phyloP scores from a whole-genome alignment of 2,329 filamentous ascomycete species.

The Phyllosticta citriasiana region DNA sequence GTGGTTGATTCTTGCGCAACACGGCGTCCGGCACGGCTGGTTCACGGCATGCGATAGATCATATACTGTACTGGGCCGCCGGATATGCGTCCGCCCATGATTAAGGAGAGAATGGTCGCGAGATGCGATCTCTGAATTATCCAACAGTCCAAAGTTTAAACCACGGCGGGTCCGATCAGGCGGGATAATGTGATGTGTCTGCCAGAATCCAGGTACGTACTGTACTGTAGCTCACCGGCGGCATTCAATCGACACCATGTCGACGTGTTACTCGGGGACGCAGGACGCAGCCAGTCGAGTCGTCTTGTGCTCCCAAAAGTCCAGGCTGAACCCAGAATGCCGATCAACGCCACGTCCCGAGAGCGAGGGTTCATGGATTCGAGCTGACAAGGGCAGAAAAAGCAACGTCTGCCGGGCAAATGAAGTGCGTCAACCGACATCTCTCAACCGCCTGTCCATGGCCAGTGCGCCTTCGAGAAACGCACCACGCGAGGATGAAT shows the following conservation, averaged over 20 bases:
- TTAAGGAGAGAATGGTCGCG: background rate
- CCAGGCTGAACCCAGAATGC: slow-evolving; percentile 5
- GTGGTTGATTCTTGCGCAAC: slow-evolving; percentile 6
- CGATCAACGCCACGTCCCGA: slow-evolving; percentile 9
- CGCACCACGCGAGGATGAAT: slow-evolving; percentile 7
- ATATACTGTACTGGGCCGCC: background rate
- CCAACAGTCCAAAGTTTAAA: background rate
- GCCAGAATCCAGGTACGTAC: background rate
- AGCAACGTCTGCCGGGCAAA: too few relatives aligned
- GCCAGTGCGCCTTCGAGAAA: slow-evolving; percentile 7
- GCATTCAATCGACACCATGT: background rate
- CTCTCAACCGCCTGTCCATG: background rate
- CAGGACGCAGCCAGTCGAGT: background rate
- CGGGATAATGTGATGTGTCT: background rate
- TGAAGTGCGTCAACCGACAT: background rate
- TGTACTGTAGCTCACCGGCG: background rate
- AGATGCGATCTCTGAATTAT: background rate
- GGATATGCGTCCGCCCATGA: slow-evolving; percentile 5
- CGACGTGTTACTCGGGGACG: background rate
- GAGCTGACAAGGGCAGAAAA: background rate
- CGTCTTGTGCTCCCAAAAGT: background rate
- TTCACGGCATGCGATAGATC: slow-evolving; percentile 8
- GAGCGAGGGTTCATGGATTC: background rate
- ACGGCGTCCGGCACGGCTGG: background rate
- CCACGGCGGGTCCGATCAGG: background rate